Evolutionary conservation across 768 basidiomycete species (phyloP).

Genomic region (Naganishia vishniacii): DNA sequence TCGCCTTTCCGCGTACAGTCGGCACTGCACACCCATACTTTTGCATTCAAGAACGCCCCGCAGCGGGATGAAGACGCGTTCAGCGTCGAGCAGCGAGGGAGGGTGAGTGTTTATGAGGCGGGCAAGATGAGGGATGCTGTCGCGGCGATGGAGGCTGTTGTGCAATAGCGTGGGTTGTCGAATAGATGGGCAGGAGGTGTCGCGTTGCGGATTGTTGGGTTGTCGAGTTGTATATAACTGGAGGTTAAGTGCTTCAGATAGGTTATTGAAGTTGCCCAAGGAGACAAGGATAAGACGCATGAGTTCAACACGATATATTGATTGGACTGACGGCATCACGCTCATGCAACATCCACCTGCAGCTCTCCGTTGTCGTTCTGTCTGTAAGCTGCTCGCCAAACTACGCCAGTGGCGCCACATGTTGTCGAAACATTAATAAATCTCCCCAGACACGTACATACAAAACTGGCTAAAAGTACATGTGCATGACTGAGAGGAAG

Average conservation of each 20-base stretch:
- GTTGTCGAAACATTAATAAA: conserved; percentile 2
- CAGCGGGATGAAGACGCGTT: conserved; percentile 63
- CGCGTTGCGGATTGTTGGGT: not conserved
- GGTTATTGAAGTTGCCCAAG: too few species aligned
- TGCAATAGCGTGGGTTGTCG: not conserved
- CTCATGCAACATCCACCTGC: too few species aligned
- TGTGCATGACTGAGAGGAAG: conserved; percentile 12
- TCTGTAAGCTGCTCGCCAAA: too few species aligned
- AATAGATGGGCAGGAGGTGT: not conserved
- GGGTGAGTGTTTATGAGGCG: conserved; percentile 54
- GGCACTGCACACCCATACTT: conserved; percentile 57
- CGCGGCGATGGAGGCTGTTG: conserved; percentile 24
- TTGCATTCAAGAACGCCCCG: conserved; percentile 55
- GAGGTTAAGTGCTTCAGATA: not conserved
- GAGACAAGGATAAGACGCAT: too few species aligned
- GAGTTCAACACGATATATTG: too few species aligned
- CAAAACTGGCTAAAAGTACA: conserved; percentile 18
- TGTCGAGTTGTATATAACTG: not conserved
- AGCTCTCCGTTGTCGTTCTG: too few species aligned
- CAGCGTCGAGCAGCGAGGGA: conserved; percentile 64
- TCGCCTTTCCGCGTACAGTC: conserved; percentile 48
- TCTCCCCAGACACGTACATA: conserved; percentile 14
- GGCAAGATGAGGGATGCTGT: conserved; percentile 16
- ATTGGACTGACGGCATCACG: too few species aligned
- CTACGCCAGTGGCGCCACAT: not conserved